Base-by-base conservation (phyloP, 371 early-diverging fungal species). In the Apophysomyces trapeziformis region DNA sequence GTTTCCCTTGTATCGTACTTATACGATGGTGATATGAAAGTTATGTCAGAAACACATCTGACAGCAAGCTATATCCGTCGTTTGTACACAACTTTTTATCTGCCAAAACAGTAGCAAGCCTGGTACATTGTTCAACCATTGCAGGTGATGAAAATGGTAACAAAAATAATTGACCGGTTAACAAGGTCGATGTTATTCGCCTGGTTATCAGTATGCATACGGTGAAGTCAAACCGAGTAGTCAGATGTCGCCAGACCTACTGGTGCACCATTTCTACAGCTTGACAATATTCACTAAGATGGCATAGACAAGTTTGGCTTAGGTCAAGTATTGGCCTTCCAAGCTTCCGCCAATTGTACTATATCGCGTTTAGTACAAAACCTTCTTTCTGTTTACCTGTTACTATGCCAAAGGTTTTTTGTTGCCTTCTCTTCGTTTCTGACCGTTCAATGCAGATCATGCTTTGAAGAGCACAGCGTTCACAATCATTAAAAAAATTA, bases 11-110 rank as follows among this genome's bases (percentile, higher is more conserved):
- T 46, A 38, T 35, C 64, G 5, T 35, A 64, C 46, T 36, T 64
- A n/a, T 64, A 64, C 58, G 64, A 64, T 45, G 45, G 64, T 46
- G 58, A 57, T 14, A 37, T 64, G 58, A 64, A 58, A 14, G 12
- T 58, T 13, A 36, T 64, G 18, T 64, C 64, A 9, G 45, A 58
- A 44, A 58, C 58, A 58, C 58, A 58, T 58, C 38, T 64, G 38
- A 44, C 64, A 39, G 7, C 60, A 13, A 59, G 60, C 39, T 59
- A 41, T 38, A 41, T 59, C 39, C 60, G 16, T 47, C 47, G 21
- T 47, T 47, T 47, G 16, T 47, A n/a, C 47, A 47, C n/a, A 21
- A 7, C 7, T n/a, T 47, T 1, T 18, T 47, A 18, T 47, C 1
- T 7, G 47, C 47, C 7, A 47, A 21, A n/a, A 47, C 64, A 59